These are phyloP conservation scores for Plasmodium falciparum DNA, from an alignment of 169 alveolate genomes.

Conservation along the genomic window DNA sequence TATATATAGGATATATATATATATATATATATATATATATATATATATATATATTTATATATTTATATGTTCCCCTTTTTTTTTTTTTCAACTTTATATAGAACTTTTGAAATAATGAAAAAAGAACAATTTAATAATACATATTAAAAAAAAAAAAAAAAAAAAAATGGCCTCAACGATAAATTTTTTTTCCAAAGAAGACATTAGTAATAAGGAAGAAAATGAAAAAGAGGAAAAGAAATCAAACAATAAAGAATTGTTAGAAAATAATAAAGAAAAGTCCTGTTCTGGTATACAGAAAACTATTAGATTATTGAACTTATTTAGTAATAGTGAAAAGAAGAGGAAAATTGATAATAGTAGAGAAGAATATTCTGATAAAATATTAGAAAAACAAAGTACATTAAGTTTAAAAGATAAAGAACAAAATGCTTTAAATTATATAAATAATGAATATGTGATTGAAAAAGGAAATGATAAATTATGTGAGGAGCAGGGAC, in stretches of 20 bases:
- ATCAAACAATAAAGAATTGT: too few relatives aligned
- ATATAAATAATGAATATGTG: not conserved
- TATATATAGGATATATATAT: too few relatives aligned
- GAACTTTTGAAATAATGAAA: too few relatives aligned
- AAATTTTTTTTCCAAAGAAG: constrained; percentile 1
- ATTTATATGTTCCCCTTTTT: too few relatives aligned
- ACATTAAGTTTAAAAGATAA: not conserved
- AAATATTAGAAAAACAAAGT: not conserved
- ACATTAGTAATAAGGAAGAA: not conserved
- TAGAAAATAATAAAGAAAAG: too few relatives aligned
- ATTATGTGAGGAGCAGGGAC: not conserved
- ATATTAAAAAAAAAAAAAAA: not conserved
- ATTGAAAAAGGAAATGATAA: not conserved
- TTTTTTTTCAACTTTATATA: too few relatives aligned
- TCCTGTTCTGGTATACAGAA: too few relatives aligned
- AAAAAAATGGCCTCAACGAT: not conserved
- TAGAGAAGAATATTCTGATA: not conserved
- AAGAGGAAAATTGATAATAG: constrained; percentile 40
- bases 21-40: too few relatives aligned
- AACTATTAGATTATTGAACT: not conserved
- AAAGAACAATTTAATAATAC: too few relatives aligned
- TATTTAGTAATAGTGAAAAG: constrained; percentile 13
- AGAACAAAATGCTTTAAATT: not conserved
- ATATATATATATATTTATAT: too few relatives aligned
- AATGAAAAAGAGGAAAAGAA: not conserved